phyloP scores from a whole-genome alignment of 1,284 basidiomycete genomes.

The Polyporus tsugae region DNA sequence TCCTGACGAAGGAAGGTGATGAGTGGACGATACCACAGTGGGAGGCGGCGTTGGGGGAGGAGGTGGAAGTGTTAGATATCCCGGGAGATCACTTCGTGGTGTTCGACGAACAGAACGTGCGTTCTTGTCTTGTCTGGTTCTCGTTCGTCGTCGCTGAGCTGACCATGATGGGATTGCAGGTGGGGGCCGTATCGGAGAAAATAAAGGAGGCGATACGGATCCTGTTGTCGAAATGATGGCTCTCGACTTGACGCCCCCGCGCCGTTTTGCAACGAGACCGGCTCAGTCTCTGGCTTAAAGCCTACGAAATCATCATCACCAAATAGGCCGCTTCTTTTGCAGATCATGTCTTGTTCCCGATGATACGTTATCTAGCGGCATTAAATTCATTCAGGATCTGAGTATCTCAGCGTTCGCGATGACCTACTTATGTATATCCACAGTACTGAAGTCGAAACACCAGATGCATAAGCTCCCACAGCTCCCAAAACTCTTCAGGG shows the following conservation, averaged over 20 bases:
- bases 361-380: background rate
- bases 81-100: constrained; percentile 73
- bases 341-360: background rate
- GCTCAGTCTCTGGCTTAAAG: background rate
- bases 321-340: background rate
- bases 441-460: too few relatives aligned
- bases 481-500: too few relatives aligned
- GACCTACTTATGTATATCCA: too few relatives aligned
- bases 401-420: background rate
- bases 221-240: background rate
- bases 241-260: background rate
- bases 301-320: background rate
- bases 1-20: constrained; percentile 42
- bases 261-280: background rate
- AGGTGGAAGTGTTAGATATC: constrained; percentile 59
- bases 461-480: too few relatives aligned
- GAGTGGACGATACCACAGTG: constrained; percentile 65
- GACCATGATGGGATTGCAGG: background rate
- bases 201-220: constrained; percentile 8
- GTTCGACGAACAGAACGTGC: constrained; percentile 62
- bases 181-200: background rate
- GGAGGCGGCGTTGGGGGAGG: constrained; percentile 50
- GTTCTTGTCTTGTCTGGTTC: constrained; percentile 34
- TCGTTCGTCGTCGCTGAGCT: background rate
- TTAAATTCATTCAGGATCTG: background rate